Conservation (phyloP, 2,329 filamentous ascomycete genomes). For the Microsporum ferrugineum region DNA sequence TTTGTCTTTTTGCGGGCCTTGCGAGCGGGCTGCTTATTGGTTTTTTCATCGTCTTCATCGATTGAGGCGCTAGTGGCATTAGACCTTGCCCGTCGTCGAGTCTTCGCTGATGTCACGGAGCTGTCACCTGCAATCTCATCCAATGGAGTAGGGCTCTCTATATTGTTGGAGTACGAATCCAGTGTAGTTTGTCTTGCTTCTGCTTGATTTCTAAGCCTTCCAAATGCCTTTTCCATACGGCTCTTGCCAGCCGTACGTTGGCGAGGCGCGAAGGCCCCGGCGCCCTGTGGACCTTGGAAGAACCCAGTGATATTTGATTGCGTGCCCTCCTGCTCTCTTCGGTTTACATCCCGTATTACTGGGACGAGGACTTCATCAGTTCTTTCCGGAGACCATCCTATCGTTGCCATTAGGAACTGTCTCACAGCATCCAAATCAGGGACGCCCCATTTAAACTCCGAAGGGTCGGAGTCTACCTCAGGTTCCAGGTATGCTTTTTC, state of each 20-base stretch:
- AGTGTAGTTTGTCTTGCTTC: constrained; percentile 17
- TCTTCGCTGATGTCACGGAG: background rate
- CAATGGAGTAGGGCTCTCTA: background rate
- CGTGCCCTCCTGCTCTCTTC: constrained; percentile 74
- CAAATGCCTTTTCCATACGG: constrained; percentile 65
- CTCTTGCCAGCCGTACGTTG: constrained; percentile 52
- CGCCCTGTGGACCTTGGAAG: constrained; percentile 55
- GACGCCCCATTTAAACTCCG: constrained; percentile 87
- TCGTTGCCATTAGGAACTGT: constrained; percentile 75
- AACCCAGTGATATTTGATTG: constrained; percentile 94
- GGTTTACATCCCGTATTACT: constrained; percentile 92
- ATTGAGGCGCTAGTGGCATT: background rate
- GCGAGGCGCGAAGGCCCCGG: constrained; percentile 58
- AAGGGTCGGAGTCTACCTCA: constrained; percentile 67
- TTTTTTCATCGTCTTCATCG: background rate
- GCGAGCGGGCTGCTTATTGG: background rate
- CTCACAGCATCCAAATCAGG: constrained; percentile 81
- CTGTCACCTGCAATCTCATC: background rate
- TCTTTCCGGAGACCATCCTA: constrained; percentile 83
- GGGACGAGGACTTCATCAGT: constrained; percentile 94
- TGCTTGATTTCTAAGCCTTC: constrained; percentile 50
- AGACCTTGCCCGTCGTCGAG: background rate
- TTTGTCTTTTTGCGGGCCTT: background rate
- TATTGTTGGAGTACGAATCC: background rate
- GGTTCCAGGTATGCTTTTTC: constrained; percentile 74